Evolutionary conservation across 352 stramenopile genomes (phyloP), one percentile per base, ranked within the genome.

Genomic region (Phytopythium cucurbitacearum): DNA sequence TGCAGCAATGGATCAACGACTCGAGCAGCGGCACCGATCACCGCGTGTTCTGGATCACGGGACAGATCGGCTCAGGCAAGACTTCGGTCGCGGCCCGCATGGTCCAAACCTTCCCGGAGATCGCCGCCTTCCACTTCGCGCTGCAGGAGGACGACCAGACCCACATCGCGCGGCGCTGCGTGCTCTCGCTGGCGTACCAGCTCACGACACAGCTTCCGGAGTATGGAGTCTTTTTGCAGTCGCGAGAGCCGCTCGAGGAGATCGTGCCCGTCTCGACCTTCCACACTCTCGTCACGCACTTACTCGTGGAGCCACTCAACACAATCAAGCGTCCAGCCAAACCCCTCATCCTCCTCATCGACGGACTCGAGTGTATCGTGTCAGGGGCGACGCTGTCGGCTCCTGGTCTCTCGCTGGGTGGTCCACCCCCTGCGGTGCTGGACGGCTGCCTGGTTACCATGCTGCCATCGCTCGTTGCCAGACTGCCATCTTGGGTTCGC

Each of bases 111-210:
- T 78, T 80, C 8, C 80, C 80, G 3, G 80, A 91, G 58, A 85
- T 91, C 40, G 67, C 73, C 13, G 80, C 80, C 8, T 89, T 89
- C 52, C 80, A 91, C 50, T 86, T 91, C 44, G 77, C 78, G 15
- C 61, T 76, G 13, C 73, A 86, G 48, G 80, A 91, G 40, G 76
- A 91, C 39, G 78, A 91, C 40, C 80, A 91, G 57, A 89, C 80
- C n/a, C 80, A 88, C 34, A 85, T 57, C 21, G 64, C 73, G 13
- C 53, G 80, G 0, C 73, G 80, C 1, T 91, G 80, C 28, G 64
- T 91, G 48, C 66, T 91, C 11, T 89, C 78, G 9, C 55, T 91
- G 0, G 76, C 73, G 4, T 91, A 89, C 21, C 80, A 91, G 46
- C 62, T 91, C 7, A 91, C 80, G 28, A 91, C 80, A 16, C 80